These are phyloP conservation scores for Chamaecyparis obtusa DNA, from an alignment of 75 land plant species.

Conservation along the genomic window DNA sequence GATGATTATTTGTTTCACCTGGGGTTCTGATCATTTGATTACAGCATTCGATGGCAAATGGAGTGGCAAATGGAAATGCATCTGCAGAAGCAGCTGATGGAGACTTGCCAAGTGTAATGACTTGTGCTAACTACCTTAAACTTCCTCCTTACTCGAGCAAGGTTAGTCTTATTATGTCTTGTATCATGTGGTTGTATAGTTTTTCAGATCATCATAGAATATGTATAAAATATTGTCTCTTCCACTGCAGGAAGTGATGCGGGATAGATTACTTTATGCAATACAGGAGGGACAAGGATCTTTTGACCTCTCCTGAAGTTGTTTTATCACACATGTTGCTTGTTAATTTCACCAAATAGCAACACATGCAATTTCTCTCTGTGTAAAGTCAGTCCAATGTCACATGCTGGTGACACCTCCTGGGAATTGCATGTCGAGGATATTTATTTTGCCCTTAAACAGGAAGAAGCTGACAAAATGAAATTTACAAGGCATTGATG, in stretches of 20 bases:
- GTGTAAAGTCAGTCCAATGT: neutral
- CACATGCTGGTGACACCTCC: neutral
- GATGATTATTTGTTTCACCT: neutral
- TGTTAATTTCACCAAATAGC: neutral
- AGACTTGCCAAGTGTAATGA: conserved; percentile 97
- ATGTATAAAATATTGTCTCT: neutral
- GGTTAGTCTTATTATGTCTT: conserved; percentile 28
- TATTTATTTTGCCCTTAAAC: neutral
- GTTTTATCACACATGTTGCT: neutral
- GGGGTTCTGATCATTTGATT: neutral
- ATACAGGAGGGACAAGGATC: conserved; percentile 92
- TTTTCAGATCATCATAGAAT: neutral
- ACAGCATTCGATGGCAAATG: conserved; percentile 75
- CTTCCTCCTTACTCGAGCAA: conserved; percentile 92
- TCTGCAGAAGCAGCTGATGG: conserved; percentile 76
- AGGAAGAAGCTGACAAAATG: neutral
- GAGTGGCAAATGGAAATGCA: conserved; percentile 52
- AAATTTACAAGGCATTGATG: neutral
- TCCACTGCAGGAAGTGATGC: conserved; percentile 69
- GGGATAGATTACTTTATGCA: conserved; percentile 79
- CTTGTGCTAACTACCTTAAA: conserved; percentile 94
- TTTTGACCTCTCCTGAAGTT: conserved; percentile 67
- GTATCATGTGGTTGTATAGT: conserved; percentile 1
- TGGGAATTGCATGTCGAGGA: neutral
- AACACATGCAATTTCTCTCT: neutral